Base-by-base conservation (phyloP, 129 eudicot genomes). In the Cynara cardunculus region DNA sequence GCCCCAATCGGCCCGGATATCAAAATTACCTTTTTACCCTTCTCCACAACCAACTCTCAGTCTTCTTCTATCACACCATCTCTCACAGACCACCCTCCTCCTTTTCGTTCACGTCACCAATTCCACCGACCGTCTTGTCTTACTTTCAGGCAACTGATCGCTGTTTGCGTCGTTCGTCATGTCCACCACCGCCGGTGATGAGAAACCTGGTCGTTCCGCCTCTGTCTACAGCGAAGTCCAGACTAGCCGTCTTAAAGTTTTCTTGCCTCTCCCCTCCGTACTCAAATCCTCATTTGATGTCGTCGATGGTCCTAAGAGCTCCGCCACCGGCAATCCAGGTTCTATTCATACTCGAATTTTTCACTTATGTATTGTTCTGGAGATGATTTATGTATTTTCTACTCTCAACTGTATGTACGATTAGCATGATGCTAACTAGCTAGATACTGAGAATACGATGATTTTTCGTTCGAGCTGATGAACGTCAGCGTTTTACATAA, bases 321-420 rank as follows among this genome's bases (percentile, higher is more conserved):
- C 98, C 16, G 90, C 97, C 76, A 89, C 90, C 31, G 97, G 96
- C 27, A 91, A 90, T 87, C 96, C 97, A 85, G 97, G 98, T 94
- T 61, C 1, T 44, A n/a, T 35, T 28, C 24, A 8, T 2, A 28
- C 13, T 73, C 25, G 4, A 7, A 25, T 73, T 62, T 3, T 22
- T 72, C 30, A 31, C 1, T n/a, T 79, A 46, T 34, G 65, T 24
- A 7, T 25, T 28, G 3, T 26, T 71, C 18, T 26, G 32, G 4
- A 16, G 24, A 30, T 14, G 56, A 64, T 65, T 61, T 73, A 41
- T 25, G 34, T 73, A 12, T 73, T 7, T 30, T 9, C 19, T 9
- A 71, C 75, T 44, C n/a, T 46, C 14, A 1, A 53, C 19, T 53
- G 19, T 53, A 14, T 49, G 61, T 49, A 18, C 18, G 64, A 53